A percentile compares a stretch with the other conserved stretches of the same genome.
Evolutionary conservation across 495 filamentous ascomycete genomes (phyloP).

Genomic region (Xanthoparmelia taractica): DNA sequence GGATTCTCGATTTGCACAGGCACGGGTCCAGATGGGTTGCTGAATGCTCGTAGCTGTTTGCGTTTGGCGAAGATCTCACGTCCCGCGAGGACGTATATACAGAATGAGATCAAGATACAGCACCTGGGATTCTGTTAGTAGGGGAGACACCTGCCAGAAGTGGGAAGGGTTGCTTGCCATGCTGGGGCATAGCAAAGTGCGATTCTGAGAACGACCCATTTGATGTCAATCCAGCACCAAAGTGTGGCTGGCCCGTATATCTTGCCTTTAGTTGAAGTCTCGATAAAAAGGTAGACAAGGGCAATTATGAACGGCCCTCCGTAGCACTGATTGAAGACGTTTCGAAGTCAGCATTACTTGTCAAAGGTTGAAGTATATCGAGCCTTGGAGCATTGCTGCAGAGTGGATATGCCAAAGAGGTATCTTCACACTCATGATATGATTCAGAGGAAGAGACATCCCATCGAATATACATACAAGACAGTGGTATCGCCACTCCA

Average conservation of each 20-base stretch:
- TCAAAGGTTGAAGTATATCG: not conserved
- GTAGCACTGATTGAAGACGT: conserved; percentile 50
- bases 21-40: not conserved
- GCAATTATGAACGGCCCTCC: conserved; percentile 66
- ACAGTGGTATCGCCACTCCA: conserved; percentile 66
- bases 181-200: conserved; percentile 75
- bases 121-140: conserved; percentile 32
- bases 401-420: not conserved
- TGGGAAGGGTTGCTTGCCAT: conserved; percentile 45
- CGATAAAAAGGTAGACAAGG: conserved; percentile 58
- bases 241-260: conserved; percentile 75
- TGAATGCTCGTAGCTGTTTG: conserved; percentile 37
- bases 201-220: conserved; percentile 67
- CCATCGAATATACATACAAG: conserved; percentile 19
- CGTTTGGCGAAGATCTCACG: conserved; percentile 57
- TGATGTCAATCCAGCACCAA: conserved; percentile 73
- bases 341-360: not conserved
- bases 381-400: not conserved
- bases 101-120: conserved; percentile 57
- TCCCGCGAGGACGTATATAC: conserved; percentile 68
- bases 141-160: not conserved
- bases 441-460: not conserved
- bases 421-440: not conserved
- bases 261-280: conserved; percentile 38
- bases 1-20: conserved; percentile 15